A percentile compares a stretch with the other conserved stretches of the same genome.
phyloP scores from a whole-genome alignment of 2,329 filamentous ascomycete species.

The Cercospora sp. region DNA sequence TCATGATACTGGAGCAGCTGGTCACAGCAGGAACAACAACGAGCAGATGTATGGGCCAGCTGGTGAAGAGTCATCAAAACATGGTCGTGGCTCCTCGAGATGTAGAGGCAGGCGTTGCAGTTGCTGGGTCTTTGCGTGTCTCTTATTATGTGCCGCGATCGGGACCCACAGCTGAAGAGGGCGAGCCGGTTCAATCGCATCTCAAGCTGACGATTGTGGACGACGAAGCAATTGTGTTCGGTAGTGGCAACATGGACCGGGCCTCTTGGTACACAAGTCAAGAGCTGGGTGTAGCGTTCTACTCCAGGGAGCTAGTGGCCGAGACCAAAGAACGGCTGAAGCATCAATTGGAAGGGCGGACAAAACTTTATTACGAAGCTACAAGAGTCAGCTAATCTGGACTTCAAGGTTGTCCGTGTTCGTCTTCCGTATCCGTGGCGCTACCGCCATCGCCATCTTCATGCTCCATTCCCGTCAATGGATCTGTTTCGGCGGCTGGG shows the following conservation, averaged over 20 bases:
- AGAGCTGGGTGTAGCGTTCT: conserved; percentile 69
- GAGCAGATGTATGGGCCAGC: conserved; percentile 59
- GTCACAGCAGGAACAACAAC: conserved; percentile 76
- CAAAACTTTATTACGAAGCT: conserved; percentile 21
- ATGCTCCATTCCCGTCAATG: conserved; percentile 54
- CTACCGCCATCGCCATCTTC: conserved; percentile 43
- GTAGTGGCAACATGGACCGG: conserved; percentile 81
- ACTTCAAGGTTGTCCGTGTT: conserved; percentile 7
- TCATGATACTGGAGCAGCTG: conserved; percentile 69
- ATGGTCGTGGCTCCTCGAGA: conserved; percentile 32
- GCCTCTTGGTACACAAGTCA: conserved; percentile 87
- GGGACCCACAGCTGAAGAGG: conserved; percentile 40
- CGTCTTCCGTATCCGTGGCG: conserved; percentile 31
- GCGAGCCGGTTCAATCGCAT: conserved; percentile 69
- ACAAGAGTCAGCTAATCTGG: background rate
- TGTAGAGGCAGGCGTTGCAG: conserved; percentile 48
- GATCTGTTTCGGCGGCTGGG: conserved; percentile 53
- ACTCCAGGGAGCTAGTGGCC: conserved; percentile 44
- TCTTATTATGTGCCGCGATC: conserved; percentile 56
- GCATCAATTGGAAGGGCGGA: conserved; percentile 24
- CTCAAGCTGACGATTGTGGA: conserved; percentile 78
- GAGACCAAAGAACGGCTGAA: conserved; percentile 23
- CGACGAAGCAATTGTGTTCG: conserved; percentile 65
- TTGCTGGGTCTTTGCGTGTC: conserved; percentile 57
- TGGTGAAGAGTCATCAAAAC: conserved; percentile 58